Evolutionary conservation across 169 alveolate species (phyloP).

Genomic region (Amoebophrya sp.): DNA sequence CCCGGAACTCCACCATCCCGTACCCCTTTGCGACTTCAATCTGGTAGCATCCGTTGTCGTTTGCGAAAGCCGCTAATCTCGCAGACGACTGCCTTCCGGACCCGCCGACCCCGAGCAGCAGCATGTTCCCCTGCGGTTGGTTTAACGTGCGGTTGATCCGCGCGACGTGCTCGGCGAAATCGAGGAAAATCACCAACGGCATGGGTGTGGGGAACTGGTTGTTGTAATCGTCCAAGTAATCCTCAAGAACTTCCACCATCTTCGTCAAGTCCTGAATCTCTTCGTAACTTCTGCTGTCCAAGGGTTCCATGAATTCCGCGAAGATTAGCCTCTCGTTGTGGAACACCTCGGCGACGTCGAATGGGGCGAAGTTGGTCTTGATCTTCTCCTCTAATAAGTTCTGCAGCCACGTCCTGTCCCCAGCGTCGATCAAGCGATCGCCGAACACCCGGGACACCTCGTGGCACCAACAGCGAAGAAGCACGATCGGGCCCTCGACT

Average conservation of each 20-base stretch:
- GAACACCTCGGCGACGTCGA: slow-evolving; percentile 44
- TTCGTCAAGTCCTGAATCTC: slow-evolving; percentile 66
- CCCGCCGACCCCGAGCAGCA: slow-evolving; percentile 80
- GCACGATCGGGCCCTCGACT: slow-evolving; percentile 41
- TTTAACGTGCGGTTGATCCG: slow-evolving; percentile 75
- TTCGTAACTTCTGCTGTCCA: slow-evolving; percentile 60
- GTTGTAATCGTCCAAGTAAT: slow-evolving; percentile 78
- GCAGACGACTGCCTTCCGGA: slow-evolving; percentile 39
- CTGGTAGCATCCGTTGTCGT: slow-evolving; percentile 69
- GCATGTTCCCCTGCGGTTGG: slow-evolving; percentile 79
- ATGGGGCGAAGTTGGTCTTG: not conserved
- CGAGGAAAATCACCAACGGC: slow-evolving; percentile 87
- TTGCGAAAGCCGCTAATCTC: slow-evolving; percentile 62
- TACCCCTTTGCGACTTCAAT: slow-evolving; percentile 81
- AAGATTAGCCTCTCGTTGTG: slow-evolving; percentile 74
- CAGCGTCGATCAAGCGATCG: slow-evolving; percentile 74
- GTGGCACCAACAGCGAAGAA: slow-evolving; percentile 70
- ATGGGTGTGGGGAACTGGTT: slow-evolving; percentile 64
- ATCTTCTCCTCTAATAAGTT: not conserved
- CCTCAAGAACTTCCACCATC: slow-evolving; percentile 62
- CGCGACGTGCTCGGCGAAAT: slow-evolving; percentile 86
- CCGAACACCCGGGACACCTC: slow-evolving; percentile 84
- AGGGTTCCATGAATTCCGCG: slow-evolving; percentile 74
- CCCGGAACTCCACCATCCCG: slow-evolving; percentile 80
- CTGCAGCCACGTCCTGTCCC: slow-evolving; percentile 54